These are phyloP conservation scores for Podospora pseudoanserina DNA, from an alignment of 495 filamentous ascomycete genomes.

Conservation along the genomic window DNA sequence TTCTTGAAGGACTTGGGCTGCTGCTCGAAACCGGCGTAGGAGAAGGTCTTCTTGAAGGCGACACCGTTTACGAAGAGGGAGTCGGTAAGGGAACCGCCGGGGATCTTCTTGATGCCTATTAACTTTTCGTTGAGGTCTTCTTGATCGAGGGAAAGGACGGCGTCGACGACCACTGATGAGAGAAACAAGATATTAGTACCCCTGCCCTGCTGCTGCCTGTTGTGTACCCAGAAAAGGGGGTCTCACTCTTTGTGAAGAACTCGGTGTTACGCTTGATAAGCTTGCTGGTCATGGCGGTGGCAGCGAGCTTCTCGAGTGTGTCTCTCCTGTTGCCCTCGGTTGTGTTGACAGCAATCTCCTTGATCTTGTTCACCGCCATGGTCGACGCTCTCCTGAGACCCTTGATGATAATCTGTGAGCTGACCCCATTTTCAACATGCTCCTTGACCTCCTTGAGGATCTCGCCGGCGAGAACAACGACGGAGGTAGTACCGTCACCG, in stretches of 20 bases:
- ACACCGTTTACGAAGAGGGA: slow-evolving; percentile 97
- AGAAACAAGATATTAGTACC: slow-evolving; percentile 4
- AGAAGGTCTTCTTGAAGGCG: slow-evolving; percentile 99
- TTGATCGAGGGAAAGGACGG: slow-evolving; percentile 94
- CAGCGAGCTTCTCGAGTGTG: slow-evolving; percentile 83
- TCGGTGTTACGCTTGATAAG: slow-evolving; percentile 94
- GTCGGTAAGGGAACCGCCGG: slow-evolving; percentile 93
- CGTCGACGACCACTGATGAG: slow-evolving; percentile 86
- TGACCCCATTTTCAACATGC: slow-evolving; percentile 93
- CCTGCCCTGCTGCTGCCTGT: not conserved
- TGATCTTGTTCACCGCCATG: slow-evolving; percentile 98
- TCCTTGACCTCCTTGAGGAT: slow-evolving; percentile 94
- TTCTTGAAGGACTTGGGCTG: slow-evolving; percentile 93
- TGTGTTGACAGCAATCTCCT: slow-evolving; percentile 91
- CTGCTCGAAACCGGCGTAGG: slow-evolving; percentile 98
- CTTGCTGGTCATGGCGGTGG: slow-evolving; percentile 99
- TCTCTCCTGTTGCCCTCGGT: slow-evolving; percentile 82
- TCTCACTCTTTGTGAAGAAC: slow-evolving; percentile 93
- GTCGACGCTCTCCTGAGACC: slow-evolving; percentile 80
- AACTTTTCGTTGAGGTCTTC: slow-evolving; percentile 96
- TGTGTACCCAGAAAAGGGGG: not conserved
- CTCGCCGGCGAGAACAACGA: slow-evolving; percentile 93
- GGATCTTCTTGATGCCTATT: slow-evolving; percentile 97
- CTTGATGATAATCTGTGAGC: slow-evolving; percentile 96
- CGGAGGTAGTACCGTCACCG: slow-evolving; percentile 94